These are phyloP conservation scores for Cynanchum wilfordii DNA, from an alignment of 257 asterid genomes.

Conservation along the genomic window DNA sequence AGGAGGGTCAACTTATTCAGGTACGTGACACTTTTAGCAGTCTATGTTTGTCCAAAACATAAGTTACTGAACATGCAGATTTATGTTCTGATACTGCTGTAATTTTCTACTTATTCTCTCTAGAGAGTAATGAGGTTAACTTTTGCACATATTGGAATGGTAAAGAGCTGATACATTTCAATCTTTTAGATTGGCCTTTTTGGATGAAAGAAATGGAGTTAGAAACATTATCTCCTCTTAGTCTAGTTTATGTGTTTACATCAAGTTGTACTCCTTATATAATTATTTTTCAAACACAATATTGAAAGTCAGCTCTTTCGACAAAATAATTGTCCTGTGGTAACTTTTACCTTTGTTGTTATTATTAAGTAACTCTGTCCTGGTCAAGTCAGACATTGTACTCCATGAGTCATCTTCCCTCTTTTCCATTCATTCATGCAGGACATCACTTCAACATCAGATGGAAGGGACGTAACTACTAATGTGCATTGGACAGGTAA, in stretches of 20 bases:
- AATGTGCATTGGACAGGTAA: constrained; percentile 83
- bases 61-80: background rate
- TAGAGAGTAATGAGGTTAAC: background rate
- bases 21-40: constrained; percentile 30
- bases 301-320: background rate
- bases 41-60: background rate
- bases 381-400: background rate
- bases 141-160: background rate
- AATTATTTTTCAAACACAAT: background rate
- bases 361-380: background rate
- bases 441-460: constrained; percentile 59
- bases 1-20: constrained; percentile 76
- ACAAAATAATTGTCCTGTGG: background rate
- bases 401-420: background rate
- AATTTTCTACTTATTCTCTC: background rate
- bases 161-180: no score
- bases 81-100: background rate
- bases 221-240: background rate
- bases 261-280: background rate
- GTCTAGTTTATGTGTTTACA: background rate
- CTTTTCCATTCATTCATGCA: constrained; percentile 18
- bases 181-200: background rate
- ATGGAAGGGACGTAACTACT: constrained; percentile 48
- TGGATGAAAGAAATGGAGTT: background rate
- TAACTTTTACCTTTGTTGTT: background rate